A percentile compares a stretch with the other conserved stretches of the same genome.
Conservation (phyloP, 2,329 filamentous ascomycete genomes). For the Cladophialophora chaetospira region DNA sequence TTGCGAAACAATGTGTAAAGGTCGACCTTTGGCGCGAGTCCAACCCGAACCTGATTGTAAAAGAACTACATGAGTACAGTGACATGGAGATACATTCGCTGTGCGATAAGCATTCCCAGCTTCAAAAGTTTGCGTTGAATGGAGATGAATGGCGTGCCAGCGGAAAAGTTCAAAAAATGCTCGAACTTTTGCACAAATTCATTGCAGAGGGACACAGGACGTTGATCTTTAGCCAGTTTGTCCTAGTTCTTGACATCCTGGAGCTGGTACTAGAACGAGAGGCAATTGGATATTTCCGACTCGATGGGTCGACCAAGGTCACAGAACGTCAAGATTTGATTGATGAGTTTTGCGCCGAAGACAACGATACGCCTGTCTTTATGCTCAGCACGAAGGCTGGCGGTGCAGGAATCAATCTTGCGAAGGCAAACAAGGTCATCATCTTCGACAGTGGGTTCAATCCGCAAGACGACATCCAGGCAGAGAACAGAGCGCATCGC, state of each 20-base stretch:
- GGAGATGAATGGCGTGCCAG: conserved; percentile 69
- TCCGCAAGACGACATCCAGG: conserved; percentile 96
- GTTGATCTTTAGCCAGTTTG: conserved; percentile 92
- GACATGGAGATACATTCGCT: conserved; percentile 65
- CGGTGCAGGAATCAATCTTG: conserved; percentile 95
- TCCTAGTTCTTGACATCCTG: conserved; percentile 85
- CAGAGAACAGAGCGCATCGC: conserved; percentile 93
- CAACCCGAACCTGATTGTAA: conserved; percentile 55
- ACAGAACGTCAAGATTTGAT: conserved; percentile 83
- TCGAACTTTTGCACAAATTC: conserved; percentile 72
- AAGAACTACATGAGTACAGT: conserved; percentile 57
- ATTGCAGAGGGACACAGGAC: conserved; percentile 80
- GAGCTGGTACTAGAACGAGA: conserved; percentile 76
- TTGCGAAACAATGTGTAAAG: conserved; percentile 74
- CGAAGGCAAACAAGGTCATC: conserved; percentile 93
- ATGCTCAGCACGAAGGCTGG: conserved; percentile 90
- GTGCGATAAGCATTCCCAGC: conserved; percentile 54
- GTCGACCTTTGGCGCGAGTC: conserved; percentile 59
- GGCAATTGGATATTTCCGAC: conserved; percentile 74
- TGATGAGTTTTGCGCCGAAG: conserved; percentile 73
- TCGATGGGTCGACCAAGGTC: conserved; percentile 83
- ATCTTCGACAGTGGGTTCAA: conserved; percentile 98
- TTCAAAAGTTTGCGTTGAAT: conserved; percentile 60
- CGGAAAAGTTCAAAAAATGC: conserved; percentile 82
- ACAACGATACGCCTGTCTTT: conserved; percentile 81